Percentiles rank a stretch among this genome's conserved stretches.
Conservation (phyloP, 2,329 filamentous ascomycete species). For the Diaporthe aspalathi region DNA sequence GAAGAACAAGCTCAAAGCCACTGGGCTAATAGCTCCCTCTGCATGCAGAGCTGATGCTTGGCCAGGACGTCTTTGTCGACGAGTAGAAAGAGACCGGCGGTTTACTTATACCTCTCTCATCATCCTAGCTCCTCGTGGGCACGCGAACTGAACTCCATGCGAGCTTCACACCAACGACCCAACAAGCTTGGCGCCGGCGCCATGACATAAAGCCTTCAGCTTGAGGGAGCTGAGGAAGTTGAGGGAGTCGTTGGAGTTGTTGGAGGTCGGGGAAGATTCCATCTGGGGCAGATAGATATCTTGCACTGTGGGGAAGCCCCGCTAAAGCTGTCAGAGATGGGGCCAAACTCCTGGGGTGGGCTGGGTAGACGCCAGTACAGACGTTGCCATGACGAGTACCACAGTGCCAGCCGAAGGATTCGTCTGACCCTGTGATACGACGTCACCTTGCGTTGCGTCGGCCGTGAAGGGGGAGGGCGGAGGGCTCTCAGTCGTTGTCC, state of each 20-base stretch:
- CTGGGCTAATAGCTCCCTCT: background rate
- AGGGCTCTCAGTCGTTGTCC: slow-evolving; percentile 26
- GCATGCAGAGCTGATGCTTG: background rate
- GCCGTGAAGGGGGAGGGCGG: slow-evolving; percentile 24
- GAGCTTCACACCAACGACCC: background rate
- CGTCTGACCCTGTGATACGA: slow-evolving; percentile 17
- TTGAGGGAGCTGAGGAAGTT: background rate
- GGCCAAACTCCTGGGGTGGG: no score
- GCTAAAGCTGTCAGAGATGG: slow-evolving; percentile 7
- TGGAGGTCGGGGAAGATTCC: background rate
- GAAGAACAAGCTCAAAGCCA: slow-evolving; percentile 18
- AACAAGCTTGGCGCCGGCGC: slow-evolving; percentile 21
- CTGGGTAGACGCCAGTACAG: no score
- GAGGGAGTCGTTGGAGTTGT: background rate
- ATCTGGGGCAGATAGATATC: background rate
- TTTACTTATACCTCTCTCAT: slow-evolving; percentile 29
- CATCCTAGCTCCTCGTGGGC: background rate
- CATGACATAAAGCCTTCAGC: background rate
- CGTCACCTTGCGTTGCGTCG: slow-evolving; percentile 29
- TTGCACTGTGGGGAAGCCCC: slow-evolving; percentile 19
- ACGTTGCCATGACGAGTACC: background rate
- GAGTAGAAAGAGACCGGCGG: background rate
- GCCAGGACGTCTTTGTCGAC: background rate
- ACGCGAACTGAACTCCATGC: background rate
- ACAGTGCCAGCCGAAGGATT: slow-evolving; percentile 23